Evolutionary conservation across 305 asterid species (phyloP).

Genomic region (Fraxinus angustifolia): DNA sequence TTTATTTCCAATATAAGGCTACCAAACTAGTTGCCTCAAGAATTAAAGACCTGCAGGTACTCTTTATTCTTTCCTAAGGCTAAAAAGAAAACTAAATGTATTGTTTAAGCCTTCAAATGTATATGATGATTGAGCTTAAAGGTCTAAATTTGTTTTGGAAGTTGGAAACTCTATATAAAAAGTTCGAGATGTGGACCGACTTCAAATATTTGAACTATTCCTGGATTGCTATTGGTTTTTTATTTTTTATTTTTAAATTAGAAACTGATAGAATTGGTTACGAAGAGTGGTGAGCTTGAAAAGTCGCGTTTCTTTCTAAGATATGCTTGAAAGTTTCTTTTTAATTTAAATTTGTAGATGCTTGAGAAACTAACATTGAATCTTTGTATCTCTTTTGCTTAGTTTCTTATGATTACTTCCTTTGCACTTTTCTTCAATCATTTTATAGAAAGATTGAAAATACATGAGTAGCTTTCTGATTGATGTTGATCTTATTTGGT

Average conservation of each 20-base stretch:
- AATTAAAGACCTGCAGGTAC: background rate
- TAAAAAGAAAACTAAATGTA: background rate
- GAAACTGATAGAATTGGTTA: background rate
- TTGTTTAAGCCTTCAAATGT: background rate
- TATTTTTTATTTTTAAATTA: too few species aligned
- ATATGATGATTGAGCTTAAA: background rate
- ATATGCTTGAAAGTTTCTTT: background rate
- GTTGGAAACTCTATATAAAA: background rate
- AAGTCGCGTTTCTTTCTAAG: background rate
- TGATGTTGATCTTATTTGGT: slow-evolving; percentile 3
- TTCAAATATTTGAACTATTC: background rate
- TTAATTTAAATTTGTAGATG: background rate
- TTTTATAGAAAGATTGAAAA: background rate
- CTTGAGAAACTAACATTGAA: background rate
- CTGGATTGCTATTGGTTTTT: background rate
- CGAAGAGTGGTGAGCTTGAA: background rate
- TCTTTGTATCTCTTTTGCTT: background rate
- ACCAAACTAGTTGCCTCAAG: background rate
- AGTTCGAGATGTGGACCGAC: background rate
- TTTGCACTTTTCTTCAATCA: background rate
- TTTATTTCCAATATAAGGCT: background rate
- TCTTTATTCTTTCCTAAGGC: background rate
- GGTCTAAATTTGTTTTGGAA: background rate
- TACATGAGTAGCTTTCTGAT: background rate
- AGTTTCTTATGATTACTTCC: background rate